Conservation (phyloP, 768 basidiomycete species). For the Termitomyces sp. region DNA sequence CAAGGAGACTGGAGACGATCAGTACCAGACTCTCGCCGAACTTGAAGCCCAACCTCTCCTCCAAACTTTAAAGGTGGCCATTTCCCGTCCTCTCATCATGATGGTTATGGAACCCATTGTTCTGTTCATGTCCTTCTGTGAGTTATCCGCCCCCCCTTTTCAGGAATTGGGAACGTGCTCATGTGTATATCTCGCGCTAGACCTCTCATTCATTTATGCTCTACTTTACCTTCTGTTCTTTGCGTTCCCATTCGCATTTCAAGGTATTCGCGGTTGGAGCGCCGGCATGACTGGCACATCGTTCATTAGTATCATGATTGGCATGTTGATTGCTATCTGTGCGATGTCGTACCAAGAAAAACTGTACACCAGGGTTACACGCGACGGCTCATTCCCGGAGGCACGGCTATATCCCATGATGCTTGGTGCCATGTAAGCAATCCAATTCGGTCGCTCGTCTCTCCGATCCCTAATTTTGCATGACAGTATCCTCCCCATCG, state of each 20-base stretch:
- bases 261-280: constrained; percentile 33
- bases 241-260: constrained; percentile 39
- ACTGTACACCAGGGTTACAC: constrained; percentile 25
- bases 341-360: constrained; percentile 30
- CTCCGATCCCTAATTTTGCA: neutral
- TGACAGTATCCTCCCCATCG: constrained; percentile 29
- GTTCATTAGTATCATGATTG: constrained; percentile 39
- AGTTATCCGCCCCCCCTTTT: neutral
- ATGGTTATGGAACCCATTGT: constrained; percentile 6
- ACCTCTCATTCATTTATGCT: neutral
- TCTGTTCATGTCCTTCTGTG: constrained; percentile 7
- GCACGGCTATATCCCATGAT: constrained; percentile 39
- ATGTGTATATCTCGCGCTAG: neutral
- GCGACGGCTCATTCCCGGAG: constrained; percentile 33
- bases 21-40: constrained; percentile 9
- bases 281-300: constrained; percentile 34
- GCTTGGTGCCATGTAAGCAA: constrained; percentile 29
- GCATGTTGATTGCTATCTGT: constrained; percentile 25
- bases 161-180: no score
- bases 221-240: constrained; percentile 28
- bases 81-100: constrained; percentile 5
- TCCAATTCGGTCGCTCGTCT: neutral
- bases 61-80: constrained; percentile 2
- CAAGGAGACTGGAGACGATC: constrained; percentile 25
- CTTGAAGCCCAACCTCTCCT: constrained; percentile 3